phyloP scores from a whole-genome alignment of 441 rosid genomes.

The Kokia cookei region DNA sequence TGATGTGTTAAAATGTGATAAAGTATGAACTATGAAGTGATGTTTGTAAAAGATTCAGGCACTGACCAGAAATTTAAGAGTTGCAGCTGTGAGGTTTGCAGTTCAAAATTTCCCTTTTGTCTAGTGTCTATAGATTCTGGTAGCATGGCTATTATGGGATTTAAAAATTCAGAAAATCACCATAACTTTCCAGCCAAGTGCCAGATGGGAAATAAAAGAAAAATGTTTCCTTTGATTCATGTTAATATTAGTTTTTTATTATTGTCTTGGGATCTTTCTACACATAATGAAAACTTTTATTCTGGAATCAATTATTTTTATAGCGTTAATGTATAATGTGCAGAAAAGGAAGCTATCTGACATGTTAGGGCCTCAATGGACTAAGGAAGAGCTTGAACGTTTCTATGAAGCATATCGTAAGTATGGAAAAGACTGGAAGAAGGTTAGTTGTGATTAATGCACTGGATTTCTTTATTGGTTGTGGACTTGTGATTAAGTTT shows the following conservation, averaged over 20 bases:
- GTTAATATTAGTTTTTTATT: neutral
- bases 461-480: neutral
- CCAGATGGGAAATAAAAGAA: neutral
- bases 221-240: neutral
- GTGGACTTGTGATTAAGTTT: neutral
- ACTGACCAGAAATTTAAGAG: neutral
- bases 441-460: slow-evolving; percentile 30
- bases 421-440: slow-evolving; percentile 63
- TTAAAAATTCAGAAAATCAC: neutral
- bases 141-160: neutral
- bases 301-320: neutral
- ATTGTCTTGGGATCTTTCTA: neutral
- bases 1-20: neutral
- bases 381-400: slow-evolving; percentile 54
- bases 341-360: slow-evolving; percentile 64
- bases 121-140: neutral
- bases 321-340: slow-evolving; percentile 4
- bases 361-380: slow-evolving; percentile 68
- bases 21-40: neutral
- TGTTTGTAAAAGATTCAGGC: neutral
- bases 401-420: slow-evolving; percentile 61
- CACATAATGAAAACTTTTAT: neutral
- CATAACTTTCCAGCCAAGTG: neutral
- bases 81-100: neutral
- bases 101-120: neutral